A percentile compares a stretch with the other conserved stretches of the same genome.
These are phyloP conservation scores for Pyricularia sp. DNA, from an alignment of 2,329 filamentous ascomycete species.

Conservation along the genomic window DNA sequence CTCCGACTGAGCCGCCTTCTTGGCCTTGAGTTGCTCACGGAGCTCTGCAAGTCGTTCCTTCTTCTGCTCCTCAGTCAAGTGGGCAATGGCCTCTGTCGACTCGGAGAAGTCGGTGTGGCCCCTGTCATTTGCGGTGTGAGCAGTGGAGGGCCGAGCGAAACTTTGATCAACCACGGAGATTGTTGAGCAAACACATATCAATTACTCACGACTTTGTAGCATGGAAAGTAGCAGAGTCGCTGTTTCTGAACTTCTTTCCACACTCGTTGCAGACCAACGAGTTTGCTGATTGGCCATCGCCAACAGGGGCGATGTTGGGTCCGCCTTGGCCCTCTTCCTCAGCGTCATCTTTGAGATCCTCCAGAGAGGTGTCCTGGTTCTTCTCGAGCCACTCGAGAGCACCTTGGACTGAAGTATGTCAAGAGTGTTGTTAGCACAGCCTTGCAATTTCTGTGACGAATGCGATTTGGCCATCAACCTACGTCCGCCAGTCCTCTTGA, in stretches of 20 bases:
- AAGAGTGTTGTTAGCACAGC: slow-evolving; percentile 10
- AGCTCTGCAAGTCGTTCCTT: slow-evolving; percentile 65
- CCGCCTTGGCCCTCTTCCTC: slow-evolving; percentile 33
- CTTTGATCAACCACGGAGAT: background rate
- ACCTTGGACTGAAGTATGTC: slow-evolving; percentile 54
- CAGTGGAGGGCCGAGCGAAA: background rate
- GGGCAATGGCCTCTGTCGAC: slow-evolving; percentile 82
- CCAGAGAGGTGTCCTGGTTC: slow-evolving; percentile 76
- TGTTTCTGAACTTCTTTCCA: slow-evolving; percentile 75
- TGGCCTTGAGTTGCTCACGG: slow-evolving; percentile 55
- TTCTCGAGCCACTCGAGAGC: slow-evolving; percentile 91
- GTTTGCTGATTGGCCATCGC: slow-evolving; percentile 57
- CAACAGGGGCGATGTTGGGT: slow-evolving; percentile 43
- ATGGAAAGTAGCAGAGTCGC: slow-evolving; percentile 76
- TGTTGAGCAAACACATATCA: background rate
- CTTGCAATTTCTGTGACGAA: background rate
- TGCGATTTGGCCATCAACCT: slow-evolving; percentile 20
- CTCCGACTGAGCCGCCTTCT: slow-evolving; percentile 53
- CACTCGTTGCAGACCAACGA: slow-evolving; percentile 93
- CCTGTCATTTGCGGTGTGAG: slow-evolving; percentile 22
- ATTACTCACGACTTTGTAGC: slow-evolving; percentile 62
- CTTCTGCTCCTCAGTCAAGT: slow-evolving; percentile 86
- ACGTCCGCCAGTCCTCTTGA: slow-evolving; percentile 73
- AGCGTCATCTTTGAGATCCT: slow-evolving; percentile 52
- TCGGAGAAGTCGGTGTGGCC: slow-evolving; percentile 86